Percentiles rank a stretch among this genome's conserved stretches.
phyloP scores from a whole-genome alignment of 345 rosid genomes.

The Dipteronia sinensis region DNA sequence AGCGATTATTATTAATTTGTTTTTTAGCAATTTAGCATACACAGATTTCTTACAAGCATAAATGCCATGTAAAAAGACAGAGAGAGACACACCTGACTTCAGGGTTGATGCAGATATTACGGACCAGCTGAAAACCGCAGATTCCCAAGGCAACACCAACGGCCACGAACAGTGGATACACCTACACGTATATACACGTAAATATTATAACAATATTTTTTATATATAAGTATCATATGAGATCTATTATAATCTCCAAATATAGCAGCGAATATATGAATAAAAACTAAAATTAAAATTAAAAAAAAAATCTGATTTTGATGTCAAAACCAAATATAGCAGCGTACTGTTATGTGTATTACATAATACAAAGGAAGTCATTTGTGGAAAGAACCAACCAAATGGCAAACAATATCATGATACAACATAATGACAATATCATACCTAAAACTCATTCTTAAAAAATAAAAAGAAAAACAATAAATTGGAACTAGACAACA shows the following conservation, averaged over 20 bases:
- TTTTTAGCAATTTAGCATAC: background rate
- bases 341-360: too few species aligned
- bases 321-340: too few species aligned
- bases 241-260: background rate
- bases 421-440: too few species aligned
- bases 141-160: constrained; percentile 92
- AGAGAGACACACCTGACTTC: constrained; percentile 74
- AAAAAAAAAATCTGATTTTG: too few species aligned
- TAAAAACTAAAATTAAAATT: background rate
- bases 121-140: constrained; percentile 76
- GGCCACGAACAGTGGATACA: constrained; percentile 90
- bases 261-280: constrained; percentile 1
- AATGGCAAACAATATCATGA: too few species aligned
- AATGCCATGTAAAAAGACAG: background rate
- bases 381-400: too few species aligned
- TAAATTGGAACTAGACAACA: too few species aligned
- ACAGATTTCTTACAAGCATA: too few species aligned
- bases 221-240: background rate
- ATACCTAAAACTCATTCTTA: too few species aligned
- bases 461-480: too few species aligned
- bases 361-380: too few species aligned
- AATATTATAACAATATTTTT: too few species aligned
- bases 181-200: constrained; percentile 43
- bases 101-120: constrained; percentile 87
- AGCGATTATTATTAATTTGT: background rate